Base-by-base conservation (phyloP, 768 basidiomycete genomes). In the Cantharellus anzutake region DNA sequence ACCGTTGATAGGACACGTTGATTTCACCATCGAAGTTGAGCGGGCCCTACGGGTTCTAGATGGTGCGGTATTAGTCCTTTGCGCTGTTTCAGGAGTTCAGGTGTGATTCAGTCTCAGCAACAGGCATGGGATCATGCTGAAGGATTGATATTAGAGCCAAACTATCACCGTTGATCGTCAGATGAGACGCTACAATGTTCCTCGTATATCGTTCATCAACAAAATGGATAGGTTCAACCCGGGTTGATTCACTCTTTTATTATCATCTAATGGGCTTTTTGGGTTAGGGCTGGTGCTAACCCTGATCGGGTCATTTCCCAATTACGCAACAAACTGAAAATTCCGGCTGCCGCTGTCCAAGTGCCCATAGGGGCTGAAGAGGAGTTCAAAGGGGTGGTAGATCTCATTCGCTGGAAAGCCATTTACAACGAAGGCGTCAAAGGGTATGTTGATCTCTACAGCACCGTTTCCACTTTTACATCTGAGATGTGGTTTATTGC, bases 21-120 rank as follows among this genome's bases (percentile, higher is more conserved):
- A 99, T 70, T 99, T 99, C 68, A 99, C 96, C 2, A 98, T 99
- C 65, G 96, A 99, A 71, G 96, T 99, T 4, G 96, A 99, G 71
- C 82, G 96, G 14, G 96, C 96, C 35, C 75, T 99, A 56, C 82
- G 96, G 57, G 96, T 98, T 4, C 74, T 99, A 63, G 96, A 99
- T 69, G 96, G 96, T 63, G 96, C 96, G 57, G 84, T 98, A 53
- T 70, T 99, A 67, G 96, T 99, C 39, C 75, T 99, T 34, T 98
- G 96, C 71, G 92, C 96, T 29, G 96, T 99, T 50, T 85, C 91
- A 59, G 96, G 96, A 63, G 96, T 99, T 14, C 90, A 93, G 75
- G 86, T 84, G 61, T 34, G 75, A 62, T 11, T 16, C n/a, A n/a
- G n/a, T n/a, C n/a, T n/a, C n/a, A n/a, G n/a, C n/a, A n/a, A n/a